phyloP scores from a whole-genome alignment of 768 basidiomycete species.

The Boletus sp. region DNA sequence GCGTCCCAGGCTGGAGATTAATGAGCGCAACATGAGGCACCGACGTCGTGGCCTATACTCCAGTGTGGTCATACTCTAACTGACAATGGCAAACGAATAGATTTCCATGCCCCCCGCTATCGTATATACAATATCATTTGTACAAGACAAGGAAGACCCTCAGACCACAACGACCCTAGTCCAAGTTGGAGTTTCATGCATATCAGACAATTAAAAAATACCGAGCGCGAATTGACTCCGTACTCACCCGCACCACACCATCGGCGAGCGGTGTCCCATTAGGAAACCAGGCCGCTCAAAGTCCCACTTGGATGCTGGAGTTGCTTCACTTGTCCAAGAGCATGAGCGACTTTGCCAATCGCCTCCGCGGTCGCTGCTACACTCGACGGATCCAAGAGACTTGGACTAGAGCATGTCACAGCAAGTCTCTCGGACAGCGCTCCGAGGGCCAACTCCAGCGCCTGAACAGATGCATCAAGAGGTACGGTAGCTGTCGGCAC shows the following conservation, averaged over 20 bases:
- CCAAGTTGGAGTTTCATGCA: not conserved
- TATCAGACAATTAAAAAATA: not conserved
- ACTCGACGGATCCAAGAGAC: constrained; percentile 42
- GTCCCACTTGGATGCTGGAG: constrained; percentile 41
- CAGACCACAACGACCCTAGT: not conserved
- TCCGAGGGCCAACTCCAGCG: constrained; percentile 53
- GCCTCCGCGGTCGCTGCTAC: constrained; percentile 65
- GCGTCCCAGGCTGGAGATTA: not conserved
- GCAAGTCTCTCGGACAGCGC: constrained; percentile 50
- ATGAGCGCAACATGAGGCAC: constrained; percentile 9
- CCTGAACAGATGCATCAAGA: constrained; percentile 35
- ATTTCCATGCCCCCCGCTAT: not conserved
- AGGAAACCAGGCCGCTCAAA: constrained; percentile 14
- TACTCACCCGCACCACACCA: constrained; percentile 11
- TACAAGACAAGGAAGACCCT: not conserved
- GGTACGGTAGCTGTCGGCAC: constrained; percentile 9
- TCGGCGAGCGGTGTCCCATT: not conserved
- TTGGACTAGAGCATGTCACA: constrained; percentile 37
- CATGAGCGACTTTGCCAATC: constrained; percentile 60
- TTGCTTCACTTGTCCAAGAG: constrained; percentile 56
- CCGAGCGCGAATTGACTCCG: not conserved
- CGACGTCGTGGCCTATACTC: not conserved
- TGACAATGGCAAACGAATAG: not conserved
- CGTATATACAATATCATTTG: not conserved
- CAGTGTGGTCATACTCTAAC: not conserved